Conservation (phyloP, 2,329 filamentous ascomycete genomes). For the Cercospora canescens region DNA sequence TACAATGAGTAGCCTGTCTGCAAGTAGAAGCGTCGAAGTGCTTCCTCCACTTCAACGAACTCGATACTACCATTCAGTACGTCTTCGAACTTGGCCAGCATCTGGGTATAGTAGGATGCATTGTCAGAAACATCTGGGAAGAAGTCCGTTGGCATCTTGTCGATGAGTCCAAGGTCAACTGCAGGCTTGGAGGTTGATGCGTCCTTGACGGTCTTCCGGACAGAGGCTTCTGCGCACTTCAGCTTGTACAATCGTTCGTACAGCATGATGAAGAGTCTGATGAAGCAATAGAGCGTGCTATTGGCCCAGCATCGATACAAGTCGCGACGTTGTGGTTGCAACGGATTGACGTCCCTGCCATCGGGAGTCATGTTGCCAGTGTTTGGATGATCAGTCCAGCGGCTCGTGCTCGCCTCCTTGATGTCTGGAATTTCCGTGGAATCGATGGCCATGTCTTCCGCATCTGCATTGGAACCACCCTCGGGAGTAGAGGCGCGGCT, state of each 20-base stretch:
- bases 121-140: slow-evolving; percentile 66
- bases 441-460: slow-evolving; percentile 67
- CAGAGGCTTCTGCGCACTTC: slow-evolving; percentile 75
- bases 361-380: slow-evolving; percentile 56
- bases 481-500: slow-evolving; percentile 92
- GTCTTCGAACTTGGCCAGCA: slow-evolving; percentile 82
- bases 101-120: slow-evolving; percentile 80
- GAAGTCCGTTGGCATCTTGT: slow-evolving; percentile 73
- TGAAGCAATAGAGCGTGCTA: slow-evolving; percentile 88
- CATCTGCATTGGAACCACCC: slow-evolving; percentile 72
- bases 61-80: slow-evolving; percentile 82
- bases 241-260: slow-evolving; percentile 82
- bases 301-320: slow-evolving; percentile 92
- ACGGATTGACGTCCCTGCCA: slow-evolving; percentile 66
- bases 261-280: slow-evolving; percentile 88
- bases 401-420: slow-evolving; percentile 63
- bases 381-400: slow-evolving; percentile 63
- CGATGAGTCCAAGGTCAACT: slow-evolving; percentile 77
- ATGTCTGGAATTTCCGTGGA: slow-evolving; percentile 25
- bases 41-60: slow-evolving; percentile 81
- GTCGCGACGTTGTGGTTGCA: slow-evolving; percentile 77
- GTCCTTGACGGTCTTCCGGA: slow-evolving; percentile 71
- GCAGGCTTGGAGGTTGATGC: slow-evolving; percentile 77
- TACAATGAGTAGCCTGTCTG: slow-evolving; percentile 91
- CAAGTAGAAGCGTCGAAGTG: slow-evolving; percentile 87